Conservation (phyloP, 352 stramenopile species). For the Phytophthora podocarpi region DNA sequence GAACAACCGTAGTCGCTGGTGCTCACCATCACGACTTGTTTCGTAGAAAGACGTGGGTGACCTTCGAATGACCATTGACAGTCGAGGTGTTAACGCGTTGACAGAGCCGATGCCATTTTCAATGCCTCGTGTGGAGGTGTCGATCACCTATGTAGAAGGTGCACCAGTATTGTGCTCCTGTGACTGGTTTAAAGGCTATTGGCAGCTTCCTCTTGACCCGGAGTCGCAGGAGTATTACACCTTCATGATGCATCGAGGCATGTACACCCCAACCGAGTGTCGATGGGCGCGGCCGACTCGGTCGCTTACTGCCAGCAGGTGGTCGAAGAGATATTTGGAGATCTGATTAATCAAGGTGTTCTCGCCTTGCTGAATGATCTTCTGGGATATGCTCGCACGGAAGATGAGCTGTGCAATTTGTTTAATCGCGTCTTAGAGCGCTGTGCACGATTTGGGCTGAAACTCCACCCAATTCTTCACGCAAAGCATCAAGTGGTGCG, state of each 20-base stretch:
- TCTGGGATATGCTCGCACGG: neutral
- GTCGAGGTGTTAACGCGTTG: slow-evolving; percentile 16
- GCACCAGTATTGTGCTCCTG: slow-evolving; percentile 21
- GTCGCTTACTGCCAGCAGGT: slow-evolving; percentile 22
- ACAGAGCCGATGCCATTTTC: slow-evolving; percentile 26
- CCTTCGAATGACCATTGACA: slow-evolving; percentile 5
- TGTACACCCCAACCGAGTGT: slow-evolving; percentile 17
- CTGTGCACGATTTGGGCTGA: slow-evolving; percentile 10
- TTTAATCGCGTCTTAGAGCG: slow-evolving; percentile 1
- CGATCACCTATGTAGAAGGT: slow-evolving; percentile 15
- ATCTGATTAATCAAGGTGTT: neutral
- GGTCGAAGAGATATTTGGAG: slow-evolving; percentile 4
- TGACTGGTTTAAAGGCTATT: slow-evolving; percentile 28
- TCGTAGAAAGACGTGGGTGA: slow-evolving; percentile 21
- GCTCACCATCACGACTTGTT: slow-evolving; percentile 21
- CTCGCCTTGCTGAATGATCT: slow-evolving; percentile 6
- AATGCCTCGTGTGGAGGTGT: slow-evolving; percentile 30
- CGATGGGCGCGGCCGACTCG: slow-evolving; percentile 22
- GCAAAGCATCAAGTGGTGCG: slow-evolving; percentile 21
- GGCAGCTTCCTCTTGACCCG: slow-evolving; percentile 1
- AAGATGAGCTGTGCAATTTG: neutral
- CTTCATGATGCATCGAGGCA: slow-evolving; percentile 3
- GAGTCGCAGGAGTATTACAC: slow-evolving; percentile 15
- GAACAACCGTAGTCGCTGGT: slow-evolving; percentile 5
- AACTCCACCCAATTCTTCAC: slow-evolving; percentile 27